A percentile compares a stretch with the other conserved stretches of the same genome.
These are phyloP conservation scores for Penicillium palitans DNA, from an alignment of 2,329 filamentous ascomycete species.

Conservation along the genomic window DNA sequence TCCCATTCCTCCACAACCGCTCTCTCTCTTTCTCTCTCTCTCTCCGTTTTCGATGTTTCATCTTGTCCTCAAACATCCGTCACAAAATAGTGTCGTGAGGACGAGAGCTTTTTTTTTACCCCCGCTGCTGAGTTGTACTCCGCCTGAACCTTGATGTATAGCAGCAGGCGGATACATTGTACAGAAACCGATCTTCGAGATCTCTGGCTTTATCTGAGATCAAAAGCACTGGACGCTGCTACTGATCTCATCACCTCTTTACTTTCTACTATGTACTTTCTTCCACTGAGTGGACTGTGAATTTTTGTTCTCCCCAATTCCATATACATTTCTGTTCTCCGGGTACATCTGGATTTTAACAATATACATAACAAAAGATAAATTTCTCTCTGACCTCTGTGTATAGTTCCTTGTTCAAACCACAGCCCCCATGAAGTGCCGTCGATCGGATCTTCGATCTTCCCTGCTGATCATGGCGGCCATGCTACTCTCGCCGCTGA, in stretches of 20 bases:
- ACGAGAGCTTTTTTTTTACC: background rate
- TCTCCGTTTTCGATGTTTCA: background rate
- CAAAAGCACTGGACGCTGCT: conserved; percentile 13
- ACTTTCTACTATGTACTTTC: conserved; percentile 2
- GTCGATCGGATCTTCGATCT: no score
- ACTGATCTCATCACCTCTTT: background rate
- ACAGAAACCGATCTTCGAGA: conserved; percentile 13
- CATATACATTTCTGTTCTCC: conserved; percentile 4
- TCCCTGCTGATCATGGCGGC: no score
- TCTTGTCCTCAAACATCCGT: background rate
- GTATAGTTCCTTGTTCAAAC: background rate
- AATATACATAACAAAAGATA: background rate
- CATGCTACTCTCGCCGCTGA: no score
- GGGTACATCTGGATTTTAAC: background rate
- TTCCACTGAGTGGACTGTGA: conserved; percentile 9
- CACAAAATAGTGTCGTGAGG: background rate
- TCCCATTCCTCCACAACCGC: background rate
- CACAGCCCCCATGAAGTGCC: no score
- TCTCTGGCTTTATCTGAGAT: conserved; percentile 3
- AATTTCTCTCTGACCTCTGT: no score
- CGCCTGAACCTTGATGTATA: conserved; percentile 19
- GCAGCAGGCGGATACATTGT: conserved; percentile 17
- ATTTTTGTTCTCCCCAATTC: conserved; percentile 2
- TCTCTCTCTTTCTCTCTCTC: background rate
- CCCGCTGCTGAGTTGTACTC: conserved; percentile 10